phyloP scores from a whole-genome alignment of 805 yeast species.

The Zygoascus bituminiphila region DNA sequence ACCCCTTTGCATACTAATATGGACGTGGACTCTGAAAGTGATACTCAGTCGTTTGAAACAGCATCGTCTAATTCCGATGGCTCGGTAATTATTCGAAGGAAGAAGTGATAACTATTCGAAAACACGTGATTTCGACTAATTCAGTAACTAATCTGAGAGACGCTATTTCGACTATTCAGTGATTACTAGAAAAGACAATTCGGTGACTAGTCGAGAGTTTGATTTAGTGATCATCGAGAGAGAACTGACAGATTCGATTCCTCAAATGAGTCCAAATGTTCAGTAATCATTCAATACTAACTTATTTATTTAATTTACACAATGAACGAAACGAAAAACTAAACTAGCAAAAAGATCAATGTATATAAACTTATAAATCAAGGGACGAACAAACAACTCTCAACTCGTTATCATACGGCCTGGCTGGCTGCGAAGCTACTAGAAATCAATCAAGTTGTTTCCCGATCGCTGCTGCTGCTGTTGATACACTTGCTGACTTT shows the following conservation, averaged over 20 bases:
- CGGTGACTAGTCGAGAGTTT: no score
- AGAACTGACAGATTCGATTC: no score
- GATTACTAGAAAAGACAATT: no score
- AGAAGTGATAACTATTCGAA: background rate
- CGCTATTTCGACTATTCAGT: no score
- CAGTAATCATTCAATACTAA: background rate
- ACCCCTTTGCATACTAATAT: background rate
- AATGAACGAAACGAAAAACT: background rate
- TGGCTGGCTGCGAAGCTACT: no score
- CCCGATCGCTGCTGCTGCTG: slow-evolving; percentile 11
- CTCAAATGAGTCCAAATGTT: no score
- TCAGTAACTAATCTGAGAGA: no score
- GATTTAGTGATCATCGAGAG: no score
- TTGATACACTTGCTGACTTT: slow-evolving; percentile 18
- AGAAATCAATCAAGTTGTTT: slow-evolving; percentile 25
- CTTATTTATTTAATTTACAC: background rate
- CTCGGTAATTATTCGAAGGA: slow-evolving; percentile 9
- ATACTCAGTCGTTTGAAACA: background rate
- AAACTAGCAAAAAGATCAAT: slow-evolving; percentile 2
- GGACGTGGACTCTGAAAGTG: background rate
- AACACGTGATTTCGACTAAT: no score
- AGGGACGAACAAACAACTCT: slow-evolving; percentile 1
- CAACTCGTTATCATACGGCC: background rate
- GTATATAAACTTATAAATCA: slow-evolving; percentile 2
- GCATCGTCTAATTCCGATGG: slow-evolving; percentile 1